A percentile compares a stretch with the other conserved stretches of the same genome.
These are phyloP conservation scores for Narthecium ossifragum DNA, from an alignment of 106 monocot species.

Conservation along the genomic window DNA sequence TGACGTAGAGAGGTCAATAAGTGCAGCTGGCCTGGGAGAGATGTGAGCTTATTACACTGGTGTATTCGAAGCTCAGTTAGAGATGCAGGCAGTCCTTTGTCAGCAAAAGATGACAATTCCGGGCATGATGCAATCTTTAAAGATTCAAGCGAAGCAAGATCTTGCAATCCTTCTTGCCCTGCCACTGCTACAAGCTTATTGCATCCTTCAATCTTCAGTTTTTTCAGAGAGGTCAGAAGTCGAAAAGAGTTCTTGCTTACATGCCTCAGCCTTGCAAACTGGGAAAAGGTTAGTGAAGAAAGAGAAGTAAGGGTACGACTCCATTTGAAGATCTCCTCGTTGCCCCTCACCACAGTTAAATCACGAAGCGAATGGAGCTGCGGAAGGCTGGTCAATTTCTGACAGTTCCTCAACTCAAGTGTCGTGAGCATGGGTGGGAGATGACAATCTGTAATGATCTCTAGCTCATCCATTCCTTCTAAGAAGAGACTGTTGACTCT, in stretches of 20 bases:
- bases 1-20: not conserved
- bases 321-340: not conserved
- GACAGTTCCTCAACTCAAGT: conserved; percentile 10
- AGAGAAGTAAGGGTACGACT: conserved; percentile 8
- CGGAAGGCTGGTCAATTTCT: not conserved
- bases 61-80: not conserved
- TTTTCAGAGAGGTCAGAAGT: not conserved
- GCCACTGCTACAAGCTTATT: not conserved
- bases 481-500: no score
- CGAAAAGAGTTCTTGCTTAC: not conserved
- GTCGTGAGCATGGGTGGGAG: not conserved
- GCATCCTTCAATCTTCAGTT: conserved; percentile 13
- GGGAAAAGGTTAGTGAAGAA: conserved; percentile 7
- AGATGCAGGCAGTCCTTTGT: conserved; percentile 4
- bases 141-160: conserved; percentile 11
- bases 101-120: not conserved
- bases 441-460: no score
- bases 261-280: not conserved
- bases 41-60: not conserved
- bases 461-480: no score
- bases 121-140: conserved; percentile 8
- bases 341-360: not conserved
- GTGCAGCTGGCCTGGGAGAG: not conserved
- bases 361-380: not conserved
- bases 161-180: not conserved